Evolutionary conservation across 768 basidiomycete genomes (phyloP).

Genomic region (Boletellus ananiceps): DNA sequence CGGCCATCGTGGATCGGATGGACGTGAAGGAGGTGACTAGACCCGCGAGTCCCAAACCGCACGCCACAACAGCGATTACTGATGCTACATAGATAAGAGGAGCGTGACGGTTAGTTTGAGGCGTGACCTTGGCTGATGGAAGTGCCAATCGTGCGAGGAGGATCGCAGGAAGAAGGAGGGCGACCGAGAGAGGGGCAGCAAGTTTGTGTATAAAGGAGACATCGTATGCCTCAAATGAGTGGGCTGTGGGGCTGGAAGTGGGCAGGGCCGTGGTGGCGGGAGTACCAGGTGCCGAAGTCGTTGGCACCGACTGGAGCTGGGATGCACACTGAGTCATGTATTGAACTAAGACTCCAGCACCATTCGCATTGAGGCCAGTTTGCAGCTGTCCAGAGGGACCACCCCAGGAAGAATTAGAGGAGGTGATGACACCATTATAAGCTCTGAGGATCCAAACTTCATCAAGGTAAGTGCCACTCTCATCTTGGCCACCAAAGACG

Average conservation of each 20-base stretch:
- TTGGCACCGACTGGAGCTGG: constrained; percentile 24
- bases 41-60: constrained; percentile 59
- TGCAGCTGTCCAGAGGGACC: constrained; percentile 60
- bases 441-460: constrained; percentile 78
- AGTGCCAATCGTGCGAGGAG: constrained; percentile 40
- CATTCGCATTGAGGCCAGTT: constrained; percentile 60
- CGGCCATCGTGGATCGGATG: constrained; percentile 29
- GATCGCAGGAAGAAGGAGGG: constrained; percentile 39
- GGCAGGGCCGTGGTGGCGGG: constrained; percentile 16
- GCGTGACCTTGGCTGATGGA: constrained; percentile 30
- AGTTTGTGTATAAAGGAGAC: constrained; percentile 46
- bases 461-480: constrained; percentile 58
- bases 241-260: constrained; percentile 10
- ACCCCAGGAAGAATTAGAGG: constrained; percentile 58
- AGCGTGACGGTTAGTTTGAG: constrained; percentile 19
- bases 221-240: constrained; percentile 32
- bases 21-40: constrained; percentile 61
- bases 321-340: constrained; percentile 61
- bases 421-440: constrained; percentile 57
- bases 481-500: constrained; percentile 74
- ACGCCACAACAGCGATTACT: constrained; percentile 43
- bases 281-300: constrained; percentile 18
- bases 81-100: constrained; percentile 35
- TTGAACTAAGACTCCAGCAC: constrained; percentile 58
- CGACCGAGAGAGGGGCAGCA: constrained; percentile 46